Conservation (phyloP, 306 rosid species). For the Ochetophila trinervis region DNA sequence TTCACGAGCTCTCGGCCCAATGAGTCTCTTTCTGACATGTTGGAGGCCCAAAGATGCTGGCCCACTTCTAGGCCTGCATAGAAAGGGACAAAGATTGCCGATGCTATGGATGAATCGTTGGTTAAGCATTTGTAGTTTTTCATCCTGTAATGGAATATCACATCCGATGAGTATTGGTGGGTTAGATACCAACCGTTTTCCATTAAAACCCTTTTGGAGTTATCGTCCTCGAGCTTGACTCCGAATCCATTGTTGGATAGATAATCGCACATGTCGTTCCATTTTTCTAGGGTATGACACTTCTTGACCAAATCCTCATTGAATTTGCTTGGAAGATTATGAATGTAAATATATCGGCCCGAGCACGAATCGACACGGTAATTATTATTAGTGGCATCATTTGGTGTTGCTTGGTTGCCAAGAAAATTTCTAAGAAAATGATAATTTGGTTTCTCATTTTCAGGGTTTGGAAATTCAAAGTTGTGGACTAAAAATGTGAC, state of each 20-base stretch:
- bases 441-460: no score
- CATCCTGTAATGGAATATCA: conserved; percentile 57
- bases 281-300: conserved; percentile 32
- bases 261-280: conserved; percentile 40
- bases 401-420: no score
- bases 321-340: conserved; percentile 47
- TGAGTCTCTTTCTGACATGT: conserved; percentile 40
- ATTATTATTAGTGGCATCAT: no score
- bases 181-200: conserved; percentile 48
- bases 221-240: conserved; percentile 13
- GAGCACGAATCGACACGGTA: conserved; percentile 10
- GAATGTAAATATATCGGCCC: conserved; percentile 37
- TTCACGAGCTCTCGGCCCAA: conserved; percentile 31
- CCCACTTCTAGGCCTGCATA: conserved; percentile 52
- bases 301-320: conserved; percentile 37
- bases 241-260: conserved; percentile 49
- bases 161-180: conserved; percentile 52
- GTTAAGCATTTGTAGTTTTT: conserved; percentile 57
- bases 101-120: conserved; percentile 48
- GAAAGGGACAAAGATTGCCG: conserved; percentile 51
- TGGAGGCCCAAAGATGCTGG: conserved; percentile 40
- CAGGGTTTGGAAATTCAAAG: no score
- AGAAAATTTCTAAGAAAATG: no score
- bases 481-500: no score
- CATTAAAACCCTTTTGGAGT: conserved; percentile 9